Evolutionary conservation across 2,329 filamentous ascomycete species (phyloP), one percentile per base, ranked within the genome.

Genomic region (Elsinoe arachidis): DNA sequence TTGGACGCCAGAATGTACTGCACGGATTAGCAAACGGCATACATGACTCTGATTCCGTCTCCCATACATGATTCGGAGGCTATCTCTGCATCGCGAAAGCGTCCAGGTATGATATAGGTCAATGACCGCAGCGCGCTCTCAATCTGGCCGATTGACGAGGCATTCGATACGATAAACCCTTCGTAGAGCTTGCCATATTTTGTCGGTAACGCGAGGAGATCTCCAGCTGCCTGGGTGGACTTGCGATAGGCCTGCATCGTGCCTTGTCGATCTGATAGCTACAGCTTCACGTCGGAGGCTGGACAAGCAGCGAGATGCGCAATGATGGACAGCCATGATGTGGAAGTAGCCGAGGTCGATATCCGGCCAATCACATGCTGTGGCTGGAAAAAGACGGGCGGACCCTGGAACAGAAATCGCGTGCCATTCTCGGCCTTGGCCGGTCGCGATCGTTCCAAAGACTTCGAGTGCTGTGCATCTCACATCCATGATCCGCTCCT

Each of bases 81-180:
- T 64, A 97, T 86, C 71, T 97, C 93, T 61, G 92, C 91, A 73
- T 97, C 92, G 65, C 88, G 84, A 67, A 92, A 92, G 56, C 88
- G 87, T 58, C 88, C 85, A 86, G 92, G 93, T 52, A 97, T 93
- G 63, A 99, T 90, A 71, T 99, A 99, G 49, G 92, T 96, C 63
- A 99, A 75, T 26, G 90, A 96, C 38, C 93, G 84, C 68, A 99
- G 76, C 12, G 90, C 90, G 61, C 89, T 95, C 76, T 99, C 93
- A 62, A 99, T 92, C 75, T 96, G 91, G 52, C 90, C 89, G 55
- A 99, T 90, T 59, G 95, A 90, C 67, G 90, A 87, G 60, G 90
- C 85, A 71, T 99, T 99, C 75, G 92, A 93, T 61, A 88, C 87
- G 76, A 99, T 92, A 74, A 97, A 96, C 63, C 93, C 86, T 67